Evolutionary conservation across 805 yeast species (phyloP).

Genomic region (Yamadazyma laniorum): DNA sequence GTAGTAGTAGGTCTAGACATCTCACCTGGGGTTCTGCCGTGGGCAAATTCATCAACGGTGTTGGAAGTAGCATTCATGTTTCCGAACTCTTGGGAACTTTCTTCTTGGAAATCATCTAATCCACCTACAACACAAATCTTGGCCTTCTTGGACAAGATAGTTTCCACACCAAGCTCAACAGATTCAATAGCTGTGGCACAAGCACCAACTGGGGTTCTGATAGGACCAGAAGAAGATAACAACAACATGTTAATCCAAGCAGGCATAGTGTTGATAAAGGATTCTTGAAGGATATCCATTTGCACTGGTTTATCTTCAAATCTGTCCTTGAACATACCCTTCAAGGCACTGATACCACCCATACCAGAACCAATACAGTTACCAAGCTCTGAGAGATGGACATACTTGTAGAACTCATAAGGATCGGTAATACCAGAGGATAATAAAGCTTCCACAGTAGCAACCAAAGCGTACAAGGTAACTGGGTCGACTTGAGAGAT

Average conservation of each 20-base stretch:
- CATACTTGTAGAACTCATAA: conserved; percentile 96
- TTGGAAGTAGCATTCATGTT: conserved; percentile 99
- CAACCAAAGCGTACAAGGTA: conserved; percentile 86
- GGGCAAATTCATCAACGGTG: conserved; percentile 80
- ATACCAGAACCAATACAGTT: conserved; percentile 99
- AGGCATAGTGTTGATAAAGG: conserved; percentile 97
- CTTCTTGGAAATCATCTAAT: conserved; percentile 99
- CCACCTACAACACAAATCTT: conserved; percentile 98
- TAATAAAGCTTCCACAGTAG: conserved; percentile 92
- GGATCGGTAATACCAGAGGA: conserved; percentile 97
- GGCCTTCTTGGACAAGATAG: conserved; percentile 90
- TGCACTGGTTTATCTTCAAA: conserved; percentile 91
- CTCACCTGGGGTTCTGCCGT: conserved; percentile 96
- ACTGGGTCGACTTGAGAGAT: conserved; percentile 94
- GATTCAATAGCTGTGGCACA: conserved; percentile 99
- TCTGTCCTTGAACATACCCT: conserved; percentile 97
- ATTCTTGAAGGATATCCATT: conserved; percentile 95
- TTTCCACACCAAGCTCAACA: conserved; percentile 92
- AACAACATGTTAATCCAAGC: conserved; percentile 99
- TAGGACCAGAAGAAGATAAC: conserved; percentile 96
- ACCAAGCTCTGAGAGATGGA: conserved; percentile 97
- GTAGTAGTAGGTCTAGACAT: conserved; percentile 99
- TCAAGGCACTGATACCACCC: conserved; percentile 98
- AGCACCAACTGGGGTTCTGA: conserved; percentile 99
- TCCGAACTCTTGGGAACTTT: conserved; percentile 96